These are phyloP conservation scores for Uncinocarpus reesii DNA, from an alignment of 2,329 filamentous ascomycete genomes.

Conservation along the genomic window DNA sequence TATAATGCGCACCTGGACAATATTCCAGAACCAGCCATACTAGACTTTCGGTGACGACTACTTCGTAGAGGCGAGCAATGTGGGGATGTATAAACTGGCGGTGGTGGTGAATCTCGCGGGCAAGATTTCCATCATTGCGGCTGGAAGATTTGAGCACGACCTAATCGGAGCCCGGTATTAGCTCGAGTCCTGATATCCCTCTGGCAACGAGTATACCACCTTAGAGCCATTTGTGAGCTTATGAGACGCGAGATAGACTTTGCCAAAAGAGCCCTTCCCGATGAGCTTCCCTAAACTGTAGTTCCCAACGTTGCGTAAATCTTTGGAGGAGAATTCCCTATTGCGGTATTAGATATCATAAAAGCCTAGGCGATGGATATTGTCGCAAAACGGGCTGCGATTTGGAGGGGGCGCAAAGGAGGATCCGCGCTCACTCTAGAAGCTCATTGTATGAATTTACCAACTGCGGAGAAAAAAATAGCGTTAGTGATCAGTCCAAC, in stretches of 20 bases:
- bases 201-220: constrained; percentile 39
- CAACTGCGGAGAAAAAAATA: constrained; percentile 51
- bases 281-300: constrained; percentile 86
- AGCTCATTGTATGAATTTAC: constrained; percentile 94
- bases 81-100: constrained; percentile 96
- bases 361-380: too few relatives aligned
- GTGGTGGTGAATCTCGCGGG: constrained; percentile 96
- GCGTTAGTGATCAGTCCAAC: constrained; percentile 7
- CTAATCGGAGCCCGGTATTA: constrained; percentile 37
- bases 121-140: constrained; percentile 89
- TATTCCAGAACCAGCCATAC: constrained; percentile 98
- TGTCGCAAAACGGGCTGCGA: too few relatives aligned
- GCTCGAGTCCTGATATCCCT: neutral
- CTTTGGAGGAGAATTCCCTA: constrained; percentile 88
- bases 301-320: constrained; percentile 86
- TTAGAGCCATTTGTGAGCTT: constrained; percentile 98
- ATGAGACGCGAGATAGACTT: constrained; percentile 90
- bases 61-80: constrained; percentile 92
- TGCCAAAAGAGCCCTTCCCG: constrained; percentile 95
- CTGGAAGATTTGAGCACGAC: constrained; percentile 97
- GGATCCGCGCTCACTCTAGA: constrained; percentile 62
- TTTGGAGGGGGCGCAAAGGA: neutral
- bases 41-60: constrained; percentile 87
- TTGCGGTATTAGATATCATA: constrained; percentile 12
- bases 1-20: constrained; percentile 59